A percentile compares a stretch with the other conserved stretches of the same genome.
Evolutionary conservation across 352 stramenopile species (phyloP).

Genomic region (Pythium sukuiense): DNA sequence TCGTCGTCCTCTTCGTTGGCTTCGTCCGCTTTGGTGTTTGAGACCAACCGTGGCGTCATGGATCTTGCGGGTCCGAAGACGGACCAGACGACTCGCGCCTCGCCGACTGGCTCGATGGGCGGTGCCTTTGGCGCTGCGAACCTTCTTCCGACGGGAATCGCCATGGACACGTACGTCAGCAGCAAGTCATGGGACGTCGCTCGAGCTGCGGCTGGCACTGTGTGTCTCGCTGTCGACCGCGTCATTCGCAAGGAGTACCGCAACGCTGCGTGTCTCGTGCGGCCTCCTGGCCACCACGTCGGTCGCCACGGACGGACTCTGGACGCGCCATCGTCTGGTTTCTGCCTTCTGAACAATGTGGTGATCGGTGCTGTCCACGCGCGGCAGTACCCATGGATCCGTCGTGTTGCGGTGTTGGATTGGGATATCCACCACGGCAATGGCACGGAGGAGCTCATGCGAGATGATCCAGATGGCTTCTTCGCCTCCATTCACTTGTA

Average conservation of each 20-base stretch:
- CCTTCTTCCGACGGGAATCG: constrained; percentile 60
- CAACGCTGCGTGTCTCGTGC: constrained; percentile 85
- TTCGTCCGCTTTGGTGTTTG: constrained; percentile 63
- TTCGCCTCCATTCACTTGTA: constrained; percentile 86
- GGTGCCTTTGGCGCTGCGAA: constrained; percentile 72
- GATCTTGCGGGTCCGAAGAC: constrained; percentile 37
- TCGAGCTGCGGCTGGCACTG: constrained; percentile 70
- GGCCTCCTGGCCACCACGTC: constrained; percentile 93
- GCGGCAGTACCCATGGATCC: constrained; percentile 88
- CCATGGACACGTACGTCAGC: constrained; percentile 86
- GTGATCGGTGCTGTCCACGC: constrained; percentile 98
- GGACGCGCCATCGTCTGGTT: constrained; percentile 86
- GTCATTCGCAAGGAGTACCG: constrained; percentile 79
- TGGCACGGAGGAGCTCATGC: constrained; percentile 93
- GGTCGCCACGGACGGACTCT: constrained; percentile 72
- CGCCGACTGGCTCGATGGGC: constrained; percentile 42
- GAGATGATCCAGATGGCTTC: constrained; percentile 78
- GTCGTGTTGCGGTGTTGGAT: constrained; percentile 96
- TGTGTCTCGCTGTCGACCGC: constrained; percentile 79
- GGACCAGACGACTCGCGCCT: constrained; percentile 36
- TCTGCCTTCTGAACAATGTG: constrained; percentile 99
- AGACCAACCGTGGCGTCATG: constrained; percentile 68
- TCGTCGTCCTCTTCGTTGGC: constrained; percentile 35
- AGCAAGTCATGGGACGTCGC: constrained; percentile 85
- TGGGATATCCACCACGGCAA: constrained; percentile 99